Evolutionary conservation across 1,284 basidiomycete genomes (phyloP), one percentile per base, ranked within the genome.

Genomic region (Flammula alnicola): DNA sequence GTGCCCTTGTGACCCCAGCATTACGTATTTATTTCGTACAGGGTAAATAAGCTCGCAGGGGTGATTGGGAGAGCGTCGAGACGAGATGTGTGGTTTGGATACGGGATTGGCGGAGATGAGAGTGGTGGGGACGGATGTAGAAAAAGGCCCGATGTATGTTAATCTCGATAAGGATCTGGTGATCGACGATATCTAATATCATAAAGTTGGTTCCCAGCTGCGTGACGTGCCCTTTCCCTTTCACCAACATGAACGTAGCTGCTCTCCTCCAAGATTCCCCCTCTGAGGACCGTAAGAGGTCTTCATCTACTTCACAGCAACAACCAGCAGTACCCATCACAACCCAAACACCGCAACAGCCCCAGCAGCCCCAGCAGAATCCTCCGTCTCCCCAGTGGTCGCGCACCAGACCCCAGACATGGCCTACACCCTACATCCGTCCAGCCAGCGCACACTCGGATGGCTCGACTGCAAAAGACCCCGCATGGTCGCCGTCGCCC

Each of bases 211-310:
- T 39, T 47, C 44, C 44, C 37, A 39, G 37, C 37, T 26, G n/a
- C 37, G 37, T 39, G n/a, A n/a, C n/a, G n/a, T 32, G 30, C 12
- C 41, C 23, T 27, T 49, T 26, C 32, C 40, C 35, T 33, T 19
- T 46, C n/a, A 25, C 57, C 47, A 50, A 46, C 35, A 88, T 89
- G 87, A 86, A 89, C 70, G 83, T 89, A 58, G 81, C 82, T 33
- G 80, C 75, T 57, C 79, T 89, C 49, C 72, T 89, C 26, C 83
- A 86, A 60, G 84, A 85, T 66, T 81, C 85, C 0, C 86, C 86
- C 35, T 85, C 84, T 0, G 83, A 76, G 61, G 73, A 66, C 16
- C 41, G 58, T 14, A 44, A 51, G 17, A 47, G 56, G 17, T 31
- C 47, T 9, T 42, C 45, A 11, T 41, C 25, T 1, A 37, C 31